Evolutionary conservation across 495 filamentous ascomycete genomes (phyloP).

Genomic region (Penicillium waksmanii): DNA sequence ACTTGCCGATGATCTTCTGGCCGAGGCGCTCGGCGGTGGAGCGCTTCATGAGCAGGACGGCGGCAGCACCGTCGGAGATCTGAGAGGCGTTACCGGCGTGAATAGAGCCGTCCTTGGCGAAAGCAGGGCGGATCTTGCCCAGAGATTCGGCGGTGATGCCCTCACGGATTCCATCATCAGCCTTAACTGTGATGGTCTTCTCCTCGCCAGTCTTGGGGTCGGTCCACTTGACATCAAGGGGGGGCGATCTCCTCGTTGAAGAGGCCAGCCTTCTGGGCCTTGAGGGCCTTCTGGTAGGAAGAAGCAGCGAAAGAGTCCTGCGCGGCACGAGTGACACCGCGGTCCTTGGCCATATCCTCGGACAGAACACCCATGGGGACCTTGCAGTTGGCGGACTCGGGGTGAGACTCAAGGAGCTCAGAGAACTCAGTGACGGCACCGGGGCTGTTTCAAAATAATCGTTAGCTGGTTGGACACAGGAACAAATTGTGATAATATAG

Average conservation of each 20-base stretch:
- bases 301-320: conserved; percentile 91
- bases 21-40: conserved; percentile 85
- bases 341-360: conserved; percentile 92
- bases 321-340: conserved; percentile 65
- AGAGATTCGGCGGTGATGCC: conserved; percentile 88
- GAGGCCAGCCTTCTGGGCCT: conserved; percentile 83
- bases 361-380: conserved; percentile 96
- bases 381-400: conserved; percentile 91
- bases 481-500: neutral
- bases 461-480: neutral
- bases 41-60: conserved; percentile 94
- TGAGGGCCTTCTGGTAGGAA: conserved; percentile 86
- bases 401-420: conserved; percentile 81
- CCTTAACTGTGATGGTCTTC: conserved; percentile 79
- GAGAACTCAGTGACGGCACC: conserved; percentile 92
- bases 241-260: conserved; percentile 91
- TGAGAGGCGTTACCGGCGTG: conserved; percentile 96
- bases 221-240: conserved; percentile 78
- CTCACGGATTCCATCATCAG: conserved; percentile 84
- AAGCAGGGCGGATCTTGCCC: conserved; percentile 86
- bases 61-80: conserved; percentile 94
- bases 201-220: conserved; percentile 91
- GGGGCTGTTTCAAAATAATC: conserved; percentile 56
- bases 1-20: conserved; percentile 90
- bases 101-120: conserved; percentile 89